These are phyloP conservation scores for Starmerella gropengiesseri DNA, from an alignment of 805 yeast genomes.

Conservation along the genomic window DNA sequence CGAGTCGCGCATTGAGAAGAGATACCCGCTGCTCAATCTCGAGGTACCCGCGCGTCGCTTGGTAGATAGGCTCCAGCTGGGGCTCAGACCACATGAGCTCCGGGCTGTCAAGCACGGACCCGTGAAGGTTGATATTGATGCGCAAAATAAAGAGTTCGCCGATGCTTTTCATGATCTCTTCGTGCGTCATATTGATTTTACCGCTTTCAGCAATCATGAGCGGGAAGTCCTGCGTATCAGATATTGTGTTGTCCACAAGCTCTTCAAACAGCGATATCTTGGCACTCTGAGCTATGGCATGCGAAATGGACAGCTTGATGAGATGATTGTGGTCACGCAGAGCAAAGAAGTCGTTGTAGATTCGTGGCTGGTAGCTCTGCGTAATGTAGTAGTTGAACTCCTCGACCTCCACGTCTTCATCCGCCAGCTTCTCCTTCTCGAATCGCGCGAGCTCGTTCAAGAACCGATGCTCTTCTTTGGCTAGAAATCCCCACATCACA, in stretches of 20 bases:
- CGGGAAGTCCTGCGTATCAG: conserved; percentile 94
- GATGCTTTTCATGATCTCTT: conserved; percentile 91
- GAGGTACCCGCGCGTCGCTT: conserved; percentile 88
- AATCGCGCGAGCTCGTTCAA: conserved; percentile 77
- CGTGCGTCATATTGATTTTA: conserved; percentile 86
- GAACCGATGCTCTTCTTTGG: conserved; percentile 72
- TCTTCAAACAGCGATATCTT: conserved; percentile 93
- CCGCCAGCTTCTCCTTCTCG: conserved; percentile 79
- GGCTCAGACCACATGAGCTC: conserved; percentile 99
- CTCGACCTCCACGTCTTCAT: conserved; percentile 86
- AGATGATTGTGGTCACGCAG: conserved; percentile 79
- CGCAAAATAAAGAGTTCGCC: conserved; percentile 84
- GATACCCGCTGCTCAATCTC: conserved; percentile 93
- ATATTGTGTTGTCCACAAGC: conserved; percentile 90
- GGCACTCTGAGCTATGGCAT: conserved; percentile 91
- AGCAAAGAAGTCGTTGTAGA: conserved; percentile 91
- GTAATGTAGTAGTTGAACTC: conserved; percentile 94
- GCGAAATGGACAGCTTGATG: conserved; percentile 86
- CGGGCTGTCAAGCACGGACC: conserved; percentile 78
- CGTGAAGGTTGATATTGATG: conserved; percentile 36
- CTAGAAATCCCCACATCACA: conserved; percentile 90
- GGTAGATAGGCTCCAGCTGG: conserved; percentile 92
- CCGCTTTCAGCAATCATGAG: conserved; percentile 92
- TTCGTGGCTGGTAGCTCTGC: conserved; percentile 86
- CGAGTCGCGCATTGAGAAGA: conserved; percentile 78